Conservation (phyloP, 208 protist genomes). For the Wallacemonas sp. region DNA sequence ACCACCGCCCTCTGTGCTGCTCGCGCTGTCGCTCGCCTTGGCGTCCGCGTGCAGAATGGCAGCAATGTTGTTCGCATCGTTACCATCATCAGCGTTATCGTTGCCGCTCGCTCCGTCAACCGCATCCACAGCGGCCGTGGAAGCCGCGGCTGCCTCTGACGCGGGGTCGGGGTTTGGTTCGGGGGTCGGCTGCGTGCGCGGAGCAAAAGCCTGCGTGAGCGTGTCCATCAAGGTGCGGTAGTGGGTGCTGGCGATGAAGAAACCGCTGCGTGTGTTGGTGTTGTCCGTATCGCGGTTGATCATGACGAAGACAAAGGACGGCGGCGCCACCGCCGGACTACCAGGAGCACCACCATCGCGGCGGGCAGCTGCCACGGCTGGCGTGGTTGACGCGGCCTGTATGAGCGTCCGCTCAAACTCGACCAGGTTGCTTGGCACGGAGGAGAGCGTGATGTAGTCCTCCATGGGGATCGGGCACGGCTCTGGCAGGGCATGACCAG, state of each 20-base stretch:
- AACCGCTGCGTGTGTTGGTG: background rate
- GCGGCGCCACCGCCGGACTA: background rate
- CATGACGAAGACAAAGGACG: conserved; percentile 14
- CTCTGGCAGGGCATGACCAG: conserved; percentile 25
- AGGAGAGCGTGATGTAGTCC: conserved; percentile 32
- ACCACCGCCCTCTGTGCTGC: background rate
- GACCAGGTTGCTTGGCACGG: conserved; percentile 22
- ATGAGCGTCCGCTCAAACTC: conserved; percentile 31
- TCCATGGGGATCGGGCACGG: conserved; percentile 23
- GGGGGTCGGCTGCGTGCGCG: conserved; percentile 18
- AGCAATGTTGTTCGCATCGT: too few relatives aligned
- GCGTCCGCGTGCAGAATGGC: background rate
- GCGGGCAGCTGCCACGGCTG: too few relatives aligned
- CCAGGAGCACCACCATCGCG: too few relatives aligned
- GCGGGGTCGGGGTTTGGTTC: background rate
- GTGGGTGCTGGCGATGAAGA: conserved; percentile 17
- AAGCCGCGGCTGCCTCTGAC: background rate
- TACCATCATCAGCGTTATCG: too few relatives aligned
- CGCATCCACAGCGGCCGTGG: background rate
- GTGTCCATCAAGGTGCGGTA: conserved; percentile 19
- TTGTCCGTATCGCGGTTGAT: background rate
- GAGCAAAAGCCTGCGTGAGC: conserved; percentile 16
- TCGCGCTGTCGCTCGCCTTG: background rate
- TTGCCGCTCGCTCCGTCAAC: background rate
- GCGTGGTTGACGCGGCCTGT: background rate